phyloP scores from a whole-genome alignment of 2,329 filamentous ascomycete species.

The Sporothrix inflata region DNA sequence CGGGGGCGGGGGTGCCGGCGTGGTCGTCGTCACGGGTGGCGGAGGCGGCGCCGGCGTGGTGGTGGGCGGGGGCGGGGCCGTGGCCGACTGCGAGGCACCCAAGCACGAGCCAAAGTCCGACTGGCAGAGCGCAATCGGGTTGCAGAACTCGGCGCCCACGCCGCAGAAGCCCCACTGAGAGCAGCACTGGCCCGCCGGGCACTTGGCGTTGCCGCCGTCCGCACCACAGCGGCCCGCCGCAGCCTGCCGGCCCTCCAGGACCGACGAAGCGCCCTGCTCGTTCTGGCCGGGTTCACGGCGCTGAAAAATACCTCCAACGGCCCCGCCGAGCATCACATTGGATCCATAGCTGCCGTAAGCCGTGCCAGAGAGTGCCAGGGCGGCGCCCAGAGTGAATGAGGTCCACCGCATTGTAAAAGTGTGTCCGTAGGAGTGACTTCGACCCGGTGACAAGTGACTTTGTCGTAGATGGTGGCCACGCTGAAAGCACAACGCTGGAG shows the following conservation, averaged over 20 bases:
- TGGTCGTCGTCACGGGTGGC: conserved; percentile 32
- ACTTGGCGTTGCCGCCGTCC: conserved; percentile 30
- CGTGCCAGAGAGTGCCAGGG: conserved; percentile 25
- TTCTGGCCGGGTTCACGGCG: neutral
- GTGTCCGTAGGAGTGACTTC: neutral
- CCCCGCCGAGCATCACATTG: conserved; percentile 1
- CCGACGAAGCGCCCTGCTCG: neutral
- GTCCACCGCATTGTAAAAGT: conserved; percentile 25
- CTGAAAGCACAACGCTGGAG: too few species aligned
- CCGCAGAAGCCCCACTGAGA: conserved; percentile 36
- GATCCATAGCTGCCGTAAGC: conserved; percentile 26
- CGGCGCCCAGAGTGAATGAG: conserved; percentile 14
- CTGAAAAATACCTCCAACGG: conserved; percentile 17
- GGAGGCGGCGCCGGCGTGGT: conserved; percentile 34
- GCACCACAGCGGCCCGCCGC: conserved; percentile 28
- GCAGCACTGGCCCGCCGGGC: conserved; percentile 34
- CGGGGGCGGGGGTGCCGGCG: conserved; percentile 22
- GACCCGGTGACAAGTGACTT: neutral
- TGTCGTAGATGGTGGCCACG: neutral
- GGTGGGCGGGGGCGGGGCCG: conserved; percentile 17
- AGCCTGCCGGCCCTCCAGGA: conserved; percentile 20
- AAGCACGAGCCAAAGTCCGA: conserved; percentile 31
- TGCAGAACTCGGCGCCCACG: conserved; percentile 31
- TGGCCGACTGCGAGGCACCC: conserved; percentile 16
- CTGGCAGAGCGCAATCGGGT: conserved; percentile 31